phyloP scores from a whole-genome alignment of 1,139 yeast genomes.

The Saccharomyces uvarum region DNA sequence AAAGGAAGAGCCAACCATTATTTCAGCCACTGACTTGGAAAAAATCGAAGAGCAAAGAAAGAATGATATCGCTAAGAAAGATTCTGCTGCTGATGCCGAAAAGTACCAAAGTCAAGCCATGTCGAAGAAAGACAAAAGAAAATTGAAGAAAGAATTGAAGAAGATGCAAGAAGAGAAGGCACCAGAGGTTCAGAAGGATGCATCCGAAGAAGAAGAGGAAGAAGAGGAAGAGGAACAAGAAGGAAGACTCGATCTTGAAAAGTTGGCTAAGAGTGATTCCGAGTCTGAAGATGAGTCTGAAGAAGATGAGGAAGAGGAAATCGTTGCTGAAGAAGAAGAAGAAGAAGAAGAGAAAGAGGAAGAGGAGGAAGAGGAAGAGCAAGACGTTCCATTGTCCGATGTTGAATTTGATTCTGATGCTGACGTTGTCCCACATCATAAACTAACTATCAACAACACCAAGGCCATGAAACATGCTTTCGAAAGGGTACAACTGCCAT shows the following conservation, averaged over 20 bases:
- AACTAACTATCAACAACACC: conserved; percentile 67
- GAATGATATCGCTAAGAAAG: conserved; percentile 10
- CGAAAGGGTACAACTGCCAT: conserved; percentile 62
- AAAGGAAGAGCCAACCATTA: conserved; percentile 31
- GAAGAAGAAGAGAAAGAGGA: conserved; percentile 36
- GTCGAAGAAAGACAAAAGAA: conserved; percentile 61
- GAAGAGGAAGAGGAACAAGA: conserved; percentile 28
- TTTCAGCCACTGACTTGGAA: conserved; percentile 30
- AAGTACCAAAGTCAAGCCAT: conserved; percentile 41
- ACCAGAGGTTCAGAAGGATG: conserved; percentile 28
- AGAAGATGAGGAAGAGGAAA: conserved; percentile 39
- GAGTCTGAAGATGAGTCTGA: conserved; percentile 39
- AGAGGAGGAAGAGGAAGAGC: conserved; percentile 44
- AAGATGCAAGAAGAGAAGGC: conserved; percentile 25
- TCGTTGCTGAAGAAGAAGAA: conserved; percentile 38
- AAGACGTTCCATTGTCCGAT: conserved; percentile 68
- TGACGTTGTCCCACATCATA: conserved; percentile 82
- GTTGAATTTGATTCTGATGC: conserved; percentile 81
- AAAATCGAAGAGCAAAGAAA: conserved; percentile 10
- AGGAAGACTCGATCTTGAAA: conserved; percentile 39
- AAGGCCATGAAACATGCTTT: conserved; percentile 64
- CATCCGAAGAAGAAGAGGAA: conserved; percentile 21
- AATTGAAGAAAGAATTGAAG: conserved; percentile 45
- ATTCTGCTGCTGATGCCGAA: conserved; percentile 21
- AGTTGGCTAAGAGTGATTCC: conserved; percentile 48